phyloP scores from a whole-genome alignment of 371 early-diverging fungal genomes.

The Apophysomyces ossiformis region DNA sequence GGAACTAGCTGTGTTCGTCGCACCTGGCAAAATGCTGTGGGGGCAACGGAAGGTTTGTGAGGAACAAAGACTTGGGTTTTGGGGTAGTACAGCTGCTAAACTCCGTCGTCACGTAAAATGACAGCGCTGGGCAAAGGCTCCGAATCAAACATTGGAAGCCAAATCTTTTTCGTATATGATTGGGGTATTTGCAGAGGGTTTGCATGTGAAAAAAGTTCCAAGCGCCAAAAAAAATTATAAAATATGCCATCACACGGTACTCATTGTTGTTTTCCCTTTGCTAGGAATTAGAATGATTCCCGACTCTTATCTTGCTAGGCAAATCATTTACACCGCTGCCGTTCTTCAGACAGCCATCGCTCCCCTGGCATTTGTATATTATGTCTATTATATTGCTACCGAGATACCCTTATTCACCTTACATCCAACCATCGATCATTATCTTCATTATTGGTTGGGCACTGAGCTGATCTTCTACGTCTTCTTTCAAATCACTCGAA shows the following conservation, averaged over 20 bases:
- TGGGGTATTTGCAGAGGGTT: background rate
- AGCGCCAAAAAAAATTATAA: slow-evolving; percentile 1
- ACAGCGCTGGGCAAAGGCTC: slow-evolving; percentile 10
- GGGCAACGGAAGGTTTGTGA: background rate
- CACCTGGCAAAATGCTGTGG: background rate
- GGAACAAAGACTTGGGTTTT: background rate
- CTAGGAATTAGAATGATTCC: slow-evolving; percentile 35
- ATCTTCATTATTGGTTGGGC: slow-evolving; percentile 58
- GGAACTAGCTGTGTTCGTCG: too few species aligned
- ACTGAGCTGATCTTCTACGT: slow-evolving; percentile 58
- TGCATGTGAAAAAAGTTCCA: slow-evolving; percentile 2
- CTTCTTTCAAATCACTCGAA: slow-evolving; percentile 54
- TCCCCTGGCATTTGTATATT: slow-evolving; percentile 52
- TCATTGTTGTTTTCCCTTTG: background rate
- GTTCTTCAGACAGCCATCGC: slow-evolving; percentile 50
- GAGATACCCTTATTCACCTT: slow-evolving; percentile 42
- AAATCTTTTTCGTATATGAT: background rate
- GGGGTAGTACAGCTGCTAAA: background rate
- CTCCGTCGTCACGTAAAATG: slow-evolving; percentile 4
- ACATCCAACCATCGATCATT: slow-evolving; percentile 34
- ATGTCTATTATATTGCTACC: slow-evolving; percentile 49
- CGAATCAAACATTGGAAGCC: slow-evolving; percentile 9
- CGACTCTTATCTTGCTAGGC: slow-evolving; percentile 35
- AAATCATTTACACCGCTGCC: slow-evolving; percentile 36
- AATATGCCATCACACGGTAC: background rate